These are phyloP conservation scores for Anisogramma anomala DNA, from an alignment of 2,329 filamentous ascomycete genomes.

Conservation along the genomic window DNA sequence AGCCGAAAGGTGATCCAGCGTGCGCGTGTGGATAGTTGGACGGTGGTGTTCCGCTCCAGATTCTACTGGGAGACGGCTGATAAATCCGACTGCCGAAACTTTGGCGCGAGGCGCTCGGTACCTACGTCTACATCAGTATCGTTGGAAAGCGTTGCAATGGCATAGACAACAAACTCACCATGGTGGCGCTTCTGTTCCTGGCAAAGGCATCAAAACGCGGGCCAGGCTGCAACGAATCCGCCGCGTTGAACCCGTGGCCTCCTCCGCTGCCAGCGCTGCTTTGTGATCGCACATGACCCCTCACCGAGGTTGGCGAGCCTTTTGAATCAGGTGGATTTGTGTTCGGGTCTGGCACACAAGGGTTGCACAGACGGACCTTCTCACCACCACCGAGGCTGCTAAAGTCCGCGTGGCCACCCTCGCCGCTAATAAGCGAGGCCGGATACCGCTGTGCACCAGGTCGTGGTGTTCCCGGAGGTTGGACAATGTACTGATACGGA, in stretches of 20 bases:
- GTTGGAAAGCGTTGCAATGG: not conserved
- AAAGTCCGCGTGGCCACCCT: slow-evolving; percentile 32
- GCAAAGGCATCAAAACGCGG: slow-evolving; percentile 29
- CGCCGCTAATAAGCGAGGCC: slow-evolving; percentile 28
- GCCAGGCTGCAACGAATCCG: slow-evolving; percentile 22
- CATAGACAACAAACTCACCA: slow-evolving; percentile 32
- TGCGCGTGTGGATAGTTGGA: slow-evolving; percentile 23
- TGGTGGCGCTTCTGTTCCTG: slow-evolving; percentile 37
- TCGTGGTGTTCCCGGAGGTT: slow-evolving; percentile 44
- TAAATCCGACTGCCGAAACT: slow-evolving; percentile 15
- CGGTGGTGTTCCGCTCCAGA: slow-evolving; percentile 30
- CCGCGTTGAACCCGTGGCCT: not conserved
- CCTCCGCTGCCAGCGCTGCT: slow-evolving; percentile 26
- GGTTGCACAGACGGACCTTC: slow-evolving; percentile 48
- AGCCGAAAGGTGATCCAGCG: slow-evolving; percentile 16
- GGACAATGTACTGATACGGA: slow-evolving; percentile 83
- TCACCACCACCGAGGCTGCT: slow-evolving; percentile 42
- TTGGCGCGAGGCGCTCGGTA: slow-evolving; percentile 7
- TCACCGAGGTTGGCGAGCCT: slow-evolving; percentile 19
- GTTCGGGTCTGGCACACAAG: slow-evolving; percentile 51
- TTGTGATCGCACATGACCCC: slow-evolving; percentile 33
- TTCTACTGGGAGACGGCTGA: slow-evolving; percentile 27
- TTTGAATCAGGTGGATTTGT: slow-evolving; percentile 37
- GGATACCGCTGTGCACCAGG: slow-evolving; percentile 26
- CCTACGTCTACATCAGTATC: slow-evolving; percentile 1